Conservation (phyloP, 148 eudicot genomes). For the Persicaria tinctoria region DNA sequence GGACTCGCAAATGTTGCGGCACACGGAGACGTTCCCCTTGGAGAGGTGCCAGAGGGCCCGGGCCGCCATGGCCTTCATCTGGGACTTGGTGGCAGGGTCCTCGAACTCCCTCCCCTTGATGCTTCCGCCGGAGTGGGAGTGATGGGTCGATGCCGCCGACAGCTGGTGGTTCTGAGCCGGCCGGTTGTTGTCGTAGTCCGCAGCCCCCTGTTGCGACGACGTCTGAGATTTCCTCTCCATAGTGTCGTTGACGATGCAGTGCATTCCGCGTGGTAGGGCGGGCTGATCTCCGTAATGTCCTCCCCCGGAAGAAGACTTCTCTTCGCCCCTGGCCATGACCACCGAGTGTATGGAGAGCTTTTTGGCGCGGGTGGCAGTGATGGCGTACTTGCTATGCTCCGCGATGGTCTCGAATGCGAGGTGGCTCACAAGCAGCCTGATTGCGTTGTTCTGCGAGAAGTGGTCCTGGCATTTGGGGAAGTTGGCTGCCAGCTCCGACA, state of each 20-base stretch:
- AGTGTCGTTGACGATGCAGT: constrained; percentile 25
- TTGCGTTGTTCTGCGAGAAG: constrained; percentile 61
- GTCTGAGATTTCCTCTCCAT: constrained; percentile 26
- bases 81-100: constrained; percentile 56
- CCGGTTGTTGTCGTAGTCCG: not conserved
- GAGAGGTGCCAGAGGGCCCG: constrained; percentile 67
- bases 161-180: not conserved
- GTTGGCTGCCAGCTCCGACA: constrained; percentile 58
- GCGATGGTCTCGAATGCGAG: constrained; percentile 78
- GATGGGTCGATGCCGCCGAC: too few relatives aligned
- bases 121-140: constrained; percentile 31
- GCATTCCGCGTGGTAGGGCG: constrained; percentile 14
- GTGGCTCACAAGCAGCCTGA: constrained; percentile 66
- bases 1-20: constrained; percentile 62
- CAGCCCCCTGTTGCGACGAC: too few relatives aligned
- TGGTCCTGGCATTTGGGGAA: constrained; percentile 78
- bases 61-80: constrained; percentile 85
- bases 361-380: constrained; percentile 30
- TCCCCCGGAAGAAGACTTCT: not conserved
- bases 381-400: constrained; percentile 70
- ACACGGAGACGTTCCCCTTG: constrained; percentile 51
- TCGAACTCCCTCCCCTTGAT: constrained; percentile 60
- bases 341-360: constrained; percentile 46
- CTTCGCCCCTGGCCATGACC: constrained; percentile 23
- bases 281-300: not conserved